phyloP scores from a whole-genome alignment of 768 basidiomycete genomes.

The Psilocybe tampanensis region DNA sequence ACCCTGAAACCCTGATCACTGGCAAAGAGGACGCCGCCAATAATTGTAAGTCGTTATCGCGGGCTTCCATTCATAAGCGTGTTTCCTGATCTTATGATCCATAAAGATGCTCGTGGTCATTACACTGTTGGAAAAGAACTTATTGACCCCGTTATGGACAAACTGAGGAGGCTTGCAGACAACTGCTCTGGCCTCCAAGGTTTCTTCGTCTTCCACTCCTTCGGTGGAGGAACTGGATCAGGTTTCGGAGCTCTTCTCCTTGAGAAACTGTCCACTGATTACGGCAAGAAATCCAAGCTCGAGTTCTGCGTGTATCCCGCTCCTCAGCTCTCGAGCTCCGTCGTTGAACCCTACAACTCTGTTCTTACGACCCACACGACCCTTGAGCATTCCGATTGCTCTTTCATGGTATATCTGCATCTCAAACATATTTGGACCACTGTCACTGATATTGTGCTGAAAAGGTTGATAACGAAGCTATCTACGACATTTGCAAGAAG shows the following conservation, averaged over 20 bases:
- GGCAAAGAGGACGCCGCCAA: constrained; percentile 99
- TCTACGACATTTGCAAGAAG: constrained; percentile 98
- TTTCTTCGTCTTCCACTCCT: constrained; percentile 99
- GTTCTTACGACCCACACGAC: constrained; percentile 98
- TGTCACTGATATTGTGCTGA: constrained; percentile 1
- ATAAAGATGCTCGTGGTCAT: constrained; percentile 91
- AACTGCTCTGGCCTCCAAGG: constrained; percentile 97
- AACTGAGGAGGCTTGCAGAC: constrained; percentile 91
- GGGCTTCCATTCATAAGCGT: constrained; percentile 3
- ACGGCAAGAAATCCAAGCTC: constrained; percentile 98
- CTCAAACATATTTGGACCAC: constrained; percentile 1
- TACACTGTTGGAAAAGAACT: constrained; percentile 99
- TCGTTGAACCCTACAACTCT: constrained; percentile 98
- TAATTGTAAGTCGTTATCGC: constrained; percentile 74
- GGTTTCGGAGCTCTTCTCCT: constrained; percentile 97
- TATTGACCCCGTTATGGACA: constrained; percentile 96
- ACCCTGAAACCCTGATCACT: constrained; percentile 95
- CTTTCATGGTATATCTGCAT: constrained; percentile 80
- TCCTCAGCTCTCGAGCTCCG: constrained; percentile 89
- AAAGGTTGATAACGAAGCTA: constrained; percentile 88
- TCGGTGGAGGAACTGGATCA: constrained; percentile 98
- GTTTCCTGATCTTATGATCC: constrained; percentile 15
- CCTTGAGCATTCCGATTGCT: constrained; percentile 98
- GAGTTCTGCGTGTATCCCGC: constrained; percentile 98
- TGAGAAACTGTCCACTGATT: constrained; percentile 94